Evolutionary conservation across 1,284 basidiomycete species (phyloP), one percentile per base, ranked within the genome.

Genomic region (Ceratobasidium sp.): DNA sequence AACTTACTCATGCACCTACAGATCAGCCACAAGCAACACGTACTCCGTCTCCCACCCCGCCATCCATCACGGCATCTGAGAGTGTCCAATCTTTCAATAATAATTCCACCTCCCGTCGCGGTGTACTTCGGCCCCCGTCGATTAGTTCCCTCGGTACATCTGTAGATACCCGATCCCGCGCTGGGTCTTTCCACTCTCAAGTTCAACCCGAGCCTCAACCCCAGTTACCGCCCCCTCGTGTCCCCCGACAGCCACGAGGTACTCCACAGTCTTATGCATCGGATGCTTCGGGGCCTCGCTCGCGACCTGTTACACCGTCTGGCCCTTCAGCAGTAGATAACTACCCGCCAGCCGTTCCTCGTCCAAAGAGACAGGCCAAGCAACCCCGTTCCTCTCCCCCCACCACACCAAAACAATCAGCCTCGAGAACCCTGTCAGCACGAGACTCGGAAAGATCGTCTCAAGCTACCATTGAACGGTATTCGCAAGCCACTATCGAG

Each of bases 251-350:
- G 13, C 62, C 34, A 27, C 62, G 58, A 27, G 5, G 34, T 25
- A 38, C n/a, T 7, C 62, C 62, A 17, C 62, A 65, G 29, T 65
- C 62, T 5, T 65, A 65, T 35, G 62, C 62, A 12, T 65, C 62
- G 3, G 49, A 65, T 35, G 50, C 34, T n/a, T 65, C 62, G 27
- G 62, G 62, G 8, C 32, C 62, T 17, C 62, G 62, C 42, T 65
- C 62, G 15, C 7, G 62, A 20, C 62, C 62, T 42, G 50, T 43
- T 5, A 65, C 58, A 7, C n/a, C n/a, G n/a, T n/a, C n/a, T n/a
- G n/a, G 45, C 45, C 62, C 62, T 49, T 22, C 60, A 15, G n/a
- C 62, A 12, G 29, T 25, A 10, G 62, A 65, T 29, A 54, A 27
- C 25, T 54, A 65, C 22, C 50, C 62, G 8, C 50, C 49, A 8